phyloP scores from a whole-genome alignment of 2,329 filamentous ascomycete species.

The Colletotrichum viniferum region DNA sequence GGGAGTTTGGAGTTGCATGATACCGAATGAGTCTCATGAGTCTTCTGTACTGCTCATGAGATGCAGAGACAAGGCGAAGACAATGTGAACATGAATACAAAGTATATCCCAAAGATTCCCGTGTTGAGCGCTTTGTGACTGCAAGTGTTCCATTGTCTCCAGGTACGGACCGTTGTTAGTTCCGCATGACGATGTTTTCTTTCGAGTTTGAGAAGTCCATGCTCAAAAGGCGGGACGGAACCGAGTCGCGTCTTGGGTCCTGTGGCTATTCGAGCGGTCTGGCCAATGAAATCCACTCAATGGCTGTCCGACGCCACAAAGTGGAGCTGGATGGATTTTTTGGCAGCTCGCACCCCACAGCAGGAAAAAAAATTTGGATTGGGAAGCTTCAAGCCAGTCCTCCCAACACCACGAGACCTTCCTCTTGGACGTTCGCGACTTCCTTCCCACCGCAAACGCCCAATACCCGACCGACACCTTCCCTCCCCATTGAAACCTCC shows the following conservation, averaged over 20 bases:
- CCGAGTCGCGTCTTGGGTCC: conserved; percentile 12
- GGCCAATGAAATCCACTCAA: conserved; percentile 4
- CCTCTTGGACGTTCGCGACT: conserved; percentile 17
- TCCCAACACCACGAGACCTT: conserved; percentile 21
- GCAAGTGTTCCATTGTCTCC: not conserved
- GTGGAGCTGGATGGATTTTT: conserved; percentile 3
- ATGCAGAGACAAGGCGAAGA: too few relatives aligned
- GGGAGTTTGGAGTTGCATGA: conserved; percentile 18
- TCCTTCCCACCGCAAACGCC: conserved; percentile 14
- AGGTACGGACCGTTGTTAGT: not conserved
- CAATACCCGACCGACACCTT: not conserved
- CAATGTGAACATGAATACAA: not conserved
- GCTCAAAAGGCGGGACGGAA: conserved; percentile 1
- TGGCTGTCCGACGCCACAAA: conserved; percentile 8
- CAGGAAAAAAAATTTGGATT: conserved; percentile 27
- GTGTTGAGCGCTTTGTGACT: not conserved
- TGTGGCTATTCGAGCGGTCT: conserved; percentile 1
- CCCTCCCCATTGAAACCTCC: conserved; percentile 2
- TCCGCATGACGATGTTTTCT: not conserved
- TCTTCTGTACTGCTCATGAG: not conserved
- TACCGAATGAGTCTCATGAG: not conserved
- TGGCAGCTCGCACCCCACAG: conserved; percentile 22
- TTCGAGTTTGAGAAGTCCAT: not conserved
- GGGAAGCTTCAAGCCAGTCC: conserved; percentile 23
- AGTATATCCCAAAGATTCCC: not conserved